A percentile compares a stretch with the other conserved stretches of the same genome.
Conservation (phyloP, 768 basidiomycete species). For the Lactarius sanguifluus region DNA sequence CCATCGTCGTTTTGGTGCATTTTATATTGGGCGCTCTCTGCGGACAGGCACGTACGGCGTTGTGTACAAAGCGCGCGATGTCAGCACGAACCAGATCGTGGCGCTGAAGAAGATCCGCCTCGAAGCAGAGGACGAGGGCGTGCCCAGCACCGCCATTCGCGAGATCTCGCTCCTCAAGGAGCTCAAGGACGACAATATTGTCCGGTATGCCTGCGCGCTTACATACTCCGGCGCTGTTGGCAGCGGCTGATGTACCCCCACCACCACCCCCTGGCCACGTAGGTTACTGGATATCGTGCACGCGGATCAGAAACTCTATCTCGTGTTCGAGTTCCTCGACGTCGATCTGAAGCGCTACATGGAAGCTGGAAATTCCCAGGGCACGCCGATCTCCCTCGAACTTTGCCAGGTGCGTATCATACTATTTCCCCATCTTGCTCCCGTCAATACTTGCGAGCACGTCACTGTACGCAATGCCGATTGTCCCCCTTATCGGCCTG, state of each 20-base stretch:
- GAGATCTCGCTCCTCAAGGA: conserved; percentile 98
- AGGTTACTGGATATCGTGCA: conserved; percentile 97
- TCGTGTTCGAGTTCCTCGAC: conserved; percentile 97
- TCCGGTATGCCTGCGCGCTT: conserved; percentile 55
- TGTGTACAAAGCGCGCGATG: conserved; percentile 94
- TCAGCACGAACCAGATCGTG: conserved; percentile 76
- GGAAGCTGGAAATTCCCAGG: conserved; percentile 75
- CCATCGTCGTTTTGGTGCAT: background rate
- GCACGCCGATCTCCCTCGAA: conserved; percentile 67
- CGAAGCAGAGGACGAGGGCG: conserved; percentile 98
- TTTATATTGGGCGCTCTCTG: background rate
- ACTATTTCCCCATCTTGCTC: background rate
- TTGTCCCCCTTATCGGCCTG: conserved; percentile 32
- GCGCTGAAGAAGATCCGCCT: conserved; percentile 98
- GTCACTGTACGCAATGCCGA: background rate
- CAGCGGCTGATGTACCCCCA: background rate
- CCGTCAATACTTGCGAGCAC: background rate
- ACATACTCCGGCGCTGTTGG: background rate
- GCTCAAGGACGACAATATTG: conserved; percentile 93
- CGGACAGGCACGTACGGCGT: conserved; percentile 91
- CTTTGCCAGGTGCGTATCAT: conserved; percentile 74
- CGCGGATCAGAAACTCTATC: conserved; percentile 93
- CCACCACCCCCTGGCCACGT: background rate
- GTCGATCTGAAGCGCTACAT: conserved; percentile 97
- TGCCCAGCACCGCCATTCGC: conserved; percentile 95